Conservation (phyloP, 2,329 filamentous ascomycete genomes). For the Epicoccum nigrum region DNA sequence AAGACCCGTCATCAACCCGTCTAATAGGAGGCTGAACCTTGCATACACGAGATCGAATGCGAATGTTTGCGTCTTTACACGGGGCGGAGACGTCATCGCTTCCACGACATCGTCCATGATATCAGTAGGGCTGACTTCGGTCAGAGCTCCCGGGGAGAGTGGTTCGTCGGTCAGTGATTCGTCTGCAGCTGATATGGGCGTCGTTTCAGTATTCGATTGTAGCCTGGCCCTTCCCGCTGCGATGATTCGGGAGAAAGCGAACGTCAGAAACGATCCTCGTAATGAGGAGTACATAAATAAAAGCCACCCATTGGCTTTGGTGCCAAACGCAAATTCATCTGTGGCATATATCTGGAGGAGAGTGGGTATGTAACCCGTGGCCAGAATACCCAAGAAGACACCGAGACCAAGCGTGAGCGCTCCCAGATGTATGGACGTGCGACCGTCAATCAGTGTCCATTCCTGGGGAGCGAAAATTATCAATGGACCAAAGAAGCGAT, state of each 20-base stretch:
- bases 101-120: conserved; percentile 57
- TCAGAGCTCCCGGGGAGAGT: conserved; percentile 30
- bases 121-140: conserved; percentile 53
- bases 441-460: conserved; percentile 59
- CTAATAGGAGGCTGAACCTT: conserved; percentile 68
- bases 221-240: conserved; percentile 49
- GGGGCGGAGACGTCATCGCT: conserved; percentile 47
- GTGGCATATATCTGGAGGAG: conserved; percentile 60
- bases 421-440: conserved; percentile 62
- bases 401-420: conserved; percentile 68
- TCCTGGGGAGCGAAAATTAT: conserved; percentile 65
- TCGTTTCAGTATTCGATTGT: conserved; percentile 34
- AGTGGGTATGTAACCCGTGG: conserved; percentile 70
- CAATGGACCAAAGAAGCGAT: conserved; percentile 67
- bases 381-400: conserved; percentile 71
- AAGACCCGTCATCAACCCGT: conserved; percentile 68
- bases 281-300: conserved; percentile 55
- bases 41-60: conserved; percentile 72
- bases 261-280: conserved; percentile 52
- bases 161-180: conserved; percentile 26
- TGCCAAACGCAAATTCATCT: conserved; percentile 53
- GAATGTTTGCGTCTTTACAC: conserved; percentile 55
- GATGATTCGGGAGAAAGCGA: conserved; percentile 55
- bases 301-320: conserved; percentile 53
- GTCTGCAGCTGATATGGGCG: conserved; percentile 13